phyloP scores from a whole-genome alignment of 257 asterid species.

The Solanum phureja region DNA sequence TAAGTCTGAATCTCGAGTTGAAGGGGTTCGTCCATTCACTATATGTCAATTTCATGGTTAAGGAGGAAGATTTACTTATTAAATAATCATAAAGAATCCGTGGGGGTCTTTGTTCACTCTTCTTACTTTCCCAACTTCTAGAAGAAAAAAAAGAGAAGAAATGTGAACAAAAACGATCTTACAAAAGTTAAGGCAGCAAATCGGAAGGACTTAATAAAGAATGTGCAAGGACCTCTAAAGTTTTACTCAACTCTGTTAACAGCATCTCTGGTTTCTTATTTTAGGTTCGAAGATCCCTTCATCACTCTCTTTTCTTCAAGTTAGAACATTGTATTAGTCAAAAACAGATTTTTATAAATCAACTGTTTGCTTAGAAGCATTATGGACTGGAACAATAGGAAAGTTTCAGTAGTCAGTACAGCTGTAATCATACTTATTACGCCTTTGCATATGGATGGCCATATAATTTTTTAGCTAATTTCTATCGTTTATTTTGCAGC shows the following conservation, averaged over 20 bases:
- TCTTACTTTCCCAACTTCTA: background rate
- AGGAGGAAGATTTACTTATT: background rate
- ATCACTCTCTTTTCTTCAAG: background rate
- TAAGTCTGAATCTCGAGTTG: background rate
- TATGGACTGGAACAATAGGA: background rate
- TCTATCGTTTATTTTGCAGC: conserved; percentile 11
- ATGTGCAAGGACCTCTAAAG: background rate
- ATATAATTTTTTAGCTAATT: background rate
- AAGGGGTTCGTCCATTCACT: background rate
- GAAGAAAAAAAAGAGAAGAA: background rate
- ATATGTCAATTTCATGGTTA: background rate
- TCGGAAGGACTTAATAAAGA: background rate
- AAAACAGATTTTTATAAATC: background rate
- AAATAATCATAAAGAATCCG: background rate
- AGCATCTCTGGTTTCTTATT: background rate
- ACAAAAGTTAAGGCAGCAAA: background rate
- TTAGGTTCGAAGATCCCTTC: background rate
- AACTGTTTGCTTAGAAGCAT: background rate
- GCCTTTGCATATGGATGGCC: background rate
- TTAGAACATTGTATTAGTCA: background rate
- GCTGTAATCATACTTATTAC: background rate
- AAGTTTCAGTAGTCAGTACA: background rate
- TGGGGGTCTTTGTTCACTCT: background rate
- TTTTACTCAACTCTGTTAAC: background rate
- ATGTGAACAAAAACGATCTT: background rate